Evolutionary conservation across 1,284 basidiomycete species (phyloP).

Genomic region (Apiotrichum veenhuisii): DNA sequence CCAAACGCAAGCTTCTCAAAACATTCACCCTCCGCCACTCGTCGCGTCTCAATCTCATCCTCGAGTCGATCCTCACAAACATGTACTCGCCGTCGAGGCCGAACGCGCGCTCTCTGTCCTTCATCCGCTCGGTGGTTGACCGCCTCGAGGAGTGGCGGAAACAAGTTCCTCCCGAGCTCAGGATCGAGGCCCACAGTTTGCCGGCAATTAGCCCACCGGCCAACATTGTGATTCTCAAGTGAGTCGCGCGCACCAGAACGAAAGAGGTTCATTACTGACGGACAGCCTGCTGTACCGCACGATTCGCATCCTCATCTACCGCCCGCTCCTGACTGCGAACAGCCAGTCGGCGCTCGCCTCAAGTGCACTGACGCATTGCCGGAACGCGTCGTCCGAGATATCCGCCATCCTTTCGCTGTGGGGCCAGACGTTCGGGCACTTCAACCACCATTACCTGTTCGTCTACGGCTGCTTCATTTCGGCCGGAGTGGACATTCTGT

Average conservation of each 20-base stretch:
- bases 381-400: constrained; percentile 10
- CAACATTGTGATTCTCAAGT: constrained; percentile 16
- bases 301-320: constrained; percentile 16
- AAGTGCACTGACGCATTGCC: constrained; percentile 14
- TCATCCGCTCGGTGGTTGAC: constrained; percentile 10
- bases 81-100: constrained; percentile 20
- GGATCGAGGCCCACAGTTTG: constrained; percentile 2
- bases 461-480: constrained; percentile 20
- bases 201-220: constrained; percentile 4
- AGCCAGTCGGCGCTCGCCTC: constrained; percentile 6
- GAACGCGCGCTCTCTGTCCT: constrained; percentile 14
- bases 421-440: constrained; percentile 14
- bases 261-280: constrained; percentile 3
- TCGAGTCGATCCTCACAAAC: constrained; percentile 21
- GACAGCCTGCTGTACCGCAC: constrained; percentile 13
- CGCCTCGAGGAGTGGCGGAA: constrained; percentile 5
- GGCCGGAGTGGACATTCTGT: constrained; percentile 15
- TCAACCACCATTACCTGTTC: constrained; percentile 15
- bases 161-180: constrained; percentile 4
- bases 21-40: constrained; percentile 13
- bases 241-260: background rate
- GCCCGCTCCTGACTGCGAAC: constrained; percentile 13
- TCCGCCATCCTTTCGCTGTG: constrained; percentile 15
- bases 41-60: constrained; percentile 14
- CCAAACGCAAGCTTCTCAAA: constrained; percentile 6